These are phyloP conservation scores for Rhodofomes roseus DNA, from an alignment of 1,284 basidiomycete species.

Conservation along the genomic window DNA sequence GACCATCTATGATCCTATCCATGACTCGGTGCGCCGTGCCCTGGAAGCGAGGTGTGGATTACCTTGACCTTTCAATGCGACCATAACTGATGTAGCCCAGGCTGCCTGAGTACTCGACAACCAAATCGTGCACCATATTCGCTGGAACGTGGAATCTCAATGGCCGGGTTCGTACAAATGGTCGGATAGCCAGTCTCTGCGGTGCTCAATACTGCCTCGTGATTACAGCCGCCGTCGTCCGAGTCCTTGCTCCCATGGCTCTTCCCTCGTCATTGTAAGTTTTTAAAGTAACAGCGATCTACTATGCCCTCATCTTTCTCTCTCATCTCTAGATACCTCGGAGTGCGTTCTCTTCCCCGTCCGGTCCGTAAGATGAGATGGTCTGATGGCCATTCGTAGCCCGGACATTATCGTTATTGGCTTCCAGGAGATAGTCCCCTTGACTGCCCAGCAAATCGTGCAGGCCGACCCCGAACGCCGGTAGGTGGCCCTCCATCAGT, in stretches of 20 bases:
- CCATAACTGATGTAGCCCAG: slow-evolving; percentile 36
- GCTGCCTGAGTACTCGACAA: slow-evolving; percentile 82
- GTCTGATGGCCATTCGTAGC: slow-evolving; percentile 36
- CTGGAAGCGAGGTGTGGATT: slow-evolving; percentile 57
- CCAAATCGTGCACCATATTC: slow-evolving; percentile 72
- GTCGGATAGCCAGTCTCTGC: background rate
- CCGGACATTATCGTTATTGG: slow-evolving; percentile 91
- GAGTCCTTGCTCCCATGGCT: slow-evolving; percentile 91
- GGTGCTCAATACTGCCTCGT: background rate
- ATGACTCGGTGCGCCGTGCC: slow-evolving; percentile 77
- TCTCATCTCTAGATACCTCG: slow-evolving; percentile 38
- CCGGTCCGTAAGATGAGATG: background rate
- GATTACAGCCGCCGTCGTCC: slow-evolving; percentile 53
- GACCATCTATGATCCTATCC: slow-evolving; percentile 91
- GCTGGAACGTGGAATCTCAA: slow-evolving; percentile 97
- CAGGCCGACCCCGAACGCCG: slow-evolving; percentile 95
- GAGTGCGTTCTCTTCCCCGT: slow-evolving; percentile 52
- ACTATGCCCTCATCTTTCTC: slow-evolving; percentile 6
- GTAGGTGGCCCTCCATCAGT: slow-evolving; percentile 30
- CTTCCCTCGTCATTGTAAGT: slow-evolving; percentile 74
- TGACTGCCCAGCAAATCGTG: slow-evolving; percentile 95
- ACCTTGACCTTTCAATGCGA: slow-evolving; percentile 6
- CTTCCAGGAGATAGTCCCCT: slow-evolving; percentile 97
- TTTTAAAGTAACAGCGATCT: background rate
- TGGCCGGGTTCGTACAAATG: slow-evolving; percentile 63